These are phyloP conservation scores for Mortierella sp. DNA, from an alignment of 371 early-diverging fungal species.

Conservation along the genomic window DNA sequence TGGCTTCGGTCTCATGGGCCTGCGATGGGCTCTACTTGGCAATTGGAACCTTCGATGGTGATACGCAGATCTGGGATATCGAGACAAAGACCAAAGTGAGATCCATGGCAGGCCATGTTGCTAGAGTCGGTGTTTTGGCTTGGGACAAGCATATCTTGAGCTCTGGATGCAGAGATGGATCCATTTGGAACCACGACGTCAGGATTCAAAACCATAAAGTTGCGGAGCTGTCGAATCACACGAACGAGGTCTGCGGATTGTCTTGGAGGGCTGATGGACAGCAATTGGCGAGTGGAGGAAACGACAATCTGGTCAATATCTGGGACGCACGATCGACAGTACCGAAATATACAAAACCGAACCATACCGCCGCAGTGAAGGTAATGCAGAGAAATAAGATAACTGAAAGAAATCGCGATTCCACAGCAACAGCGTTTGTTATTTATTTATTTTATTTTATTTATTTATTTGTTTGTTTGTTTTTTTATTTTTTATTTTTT, in stretches of 20 bases:
- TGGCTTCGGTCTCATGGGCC: conserved; percentile 86
- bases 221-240: conserved; percentile 77
- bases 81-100: conserved; percentile 76
- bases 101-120: conserved; percentile 78
- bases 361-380: conserved; percentile 93
- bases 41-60: conserved; percentile 88
- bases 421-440: not conserved
- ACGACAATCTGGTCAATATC: conserved; percentile 95
- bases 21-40: conserved; percentile 85
- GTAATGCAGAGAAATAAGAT: conserved; percentile 54
- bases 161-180: conserved; percentile 91
- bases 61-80: conserved; percentile 89
- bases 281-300: conserved; percentile 96
- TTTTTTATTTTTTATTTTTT: too few relatives aligned
- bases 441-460: not conserved
- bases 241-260: conserved; percentile 94
- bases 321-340: conserved; percentile 87
- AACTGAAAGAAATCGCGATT: not conserved
- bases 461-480: conserved; percentile 6
- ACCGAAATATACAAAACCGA: conserved; percentile 78
- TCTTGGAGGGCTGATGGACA: conserved; percentile 92
- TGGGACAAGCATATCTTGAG: conserved; percentile 91
- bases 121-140: conserved; percentile 86
- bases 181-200: conserved; percentile 95
- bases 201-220: conserved; percentile 84